A percentile compares a stretch with the other conserved stretches of the same genome.
These are phyloP conservation scores for Pythium graminicola DNA, from an alignment of 352 stramenopile genomes.

Conservation along the genomic window DNA sequence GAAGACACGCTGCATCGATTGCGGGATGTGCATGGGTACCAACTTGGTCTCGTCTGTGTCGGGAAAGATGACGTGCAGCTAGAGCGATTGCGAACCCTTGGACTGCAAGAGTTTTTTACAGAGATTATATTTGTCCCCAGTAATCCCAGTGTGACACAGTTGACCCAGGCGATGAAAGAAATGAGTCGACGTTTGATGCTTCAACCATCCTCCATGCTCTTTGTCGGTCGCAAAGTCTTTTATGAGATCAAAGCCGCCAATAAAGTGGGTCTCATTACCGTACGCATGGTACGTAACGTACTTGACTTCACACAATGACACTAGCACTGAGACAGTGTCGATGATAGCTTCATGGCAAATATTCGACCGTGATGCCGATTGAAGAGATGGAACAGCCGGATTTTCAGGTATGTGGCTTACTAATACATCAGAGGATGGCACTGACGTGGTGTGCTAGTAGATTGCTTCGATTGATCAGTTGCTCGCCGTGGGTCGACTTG, in stretches of 20 bases:
- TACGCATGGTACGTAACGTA: constrained; percentile 49
- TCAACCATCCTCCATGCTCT: constrained; percentile 66
- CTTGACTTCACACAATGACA: background rate
- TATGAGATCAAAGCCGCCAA: constrained; percentile 86
- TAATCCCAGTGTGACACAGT: constrained; percentile 53
- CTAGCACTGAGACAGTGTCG: constrained; percentile 4
- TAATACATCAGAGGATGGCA: background rate
- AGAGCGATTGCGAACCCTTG: constrained; percentile 62
- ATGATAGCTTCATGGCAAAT: constrained; percentile 72
- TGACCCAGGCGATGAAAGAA: constrained; percentile 73
- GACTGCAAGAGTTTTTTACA: constrained; percentile 54
- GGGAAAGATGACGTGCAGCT: constrained; percentile 68
- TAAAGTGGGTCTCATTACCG: constrained; percentile 66
- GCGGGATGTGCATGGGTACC: constrained; percentile 39
- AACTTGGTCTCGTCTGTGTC: constrained; percentile 64
- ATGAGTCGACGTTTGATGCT: constrained; percentile 53
- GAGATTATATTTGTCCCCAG: constrained; percentile 59
- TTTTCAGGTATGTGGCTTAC: constrained; percentile 46
- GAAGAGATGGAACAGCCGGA: constrained; percentile 76
- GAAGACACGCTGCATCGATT: constrained; percentile 50
- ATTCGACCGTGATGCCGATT: constrained; percentile 77
- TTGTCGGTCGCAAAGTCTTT: constrained; percentile 79
- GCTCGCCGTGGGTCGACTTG: constrained; percentile 62
- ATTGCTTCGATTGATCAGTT: constrained; percentile 77
- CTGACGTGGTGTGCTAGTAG: constrained; percentile 23